phyloP scores from a whole-genome alignment of 163 green algal genomes.

The Chlorella variabilis region DNA sequence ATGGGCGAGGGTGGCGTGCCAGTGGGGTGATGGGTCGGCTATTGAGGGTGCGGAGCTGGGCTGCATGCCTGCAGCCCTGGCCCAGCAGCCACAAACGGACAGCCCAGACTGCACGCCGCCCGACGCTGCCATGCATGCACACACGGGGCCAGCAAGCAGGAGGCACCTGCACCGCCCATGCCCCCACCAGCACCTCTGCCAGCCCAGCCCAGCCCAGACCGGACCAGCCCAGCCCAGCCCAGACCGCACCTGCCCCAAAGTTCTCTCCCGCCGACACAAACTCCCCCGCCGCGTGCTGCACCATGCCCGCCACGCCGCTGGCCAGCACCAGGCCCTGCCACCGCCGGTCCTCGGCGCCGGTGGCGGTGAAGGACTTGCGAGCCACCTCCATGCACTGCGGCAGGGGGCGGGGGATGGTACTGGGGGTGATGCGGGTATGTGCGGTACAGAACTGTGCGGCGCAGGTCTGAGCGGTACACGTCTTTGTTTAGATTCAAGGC shows the following conservation, averaged over 20 bases:
- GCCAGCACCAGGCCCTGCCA: slow-evolving; percentile 47
- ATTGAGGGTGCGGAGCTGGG: not conserved
- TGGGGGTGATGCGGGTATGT: not conserved
- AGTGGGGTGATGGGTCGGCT: not conserved
- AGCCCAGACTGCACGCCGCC: not conserved
- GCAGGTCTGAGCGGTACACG: too few relatives aligned
- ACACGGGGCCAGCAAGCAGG: too few relatives aligned
- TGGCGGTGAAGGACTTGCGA: slow-evolving; percentile 40
- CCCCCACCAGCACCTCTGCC: not conserved
- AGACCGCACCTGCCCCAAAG: slow-evolving; percentile 7
- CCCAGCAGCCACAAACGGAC: not conserved
- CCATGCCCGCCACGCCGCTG: slow-evolving; percentile 32
- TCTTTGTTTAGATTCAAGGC: too few relatives aligned
- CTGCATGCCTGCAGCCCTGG: not conserved
- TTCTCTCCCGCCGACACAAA: slow-evolving; percentile 37
- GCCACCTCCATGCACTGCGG: slow-evolving; percentile 47
- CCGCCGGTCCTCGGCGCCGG: slow-evolving; percentile 34
- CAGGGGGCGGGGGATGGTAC: not conserved
- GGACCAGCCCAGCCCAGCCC: too few relatives aligned
- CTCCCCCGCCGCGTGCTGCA: slow-evolving; percentile 44
- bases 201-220: too few relatives aligned
- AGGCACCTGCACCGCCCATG: too few relatives aligned
- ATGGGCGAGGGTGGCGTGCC: too few relatives aligned
- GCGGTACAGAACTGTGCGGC: too few relatives aligned
- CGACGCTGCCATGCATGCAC: too few relatives aligned